These are phyloP conservation scores for Melampsora occidentalis DNA, from an alignment of 1,284 basidiomycete genomes.

Conservation along the genomic window DNA sequence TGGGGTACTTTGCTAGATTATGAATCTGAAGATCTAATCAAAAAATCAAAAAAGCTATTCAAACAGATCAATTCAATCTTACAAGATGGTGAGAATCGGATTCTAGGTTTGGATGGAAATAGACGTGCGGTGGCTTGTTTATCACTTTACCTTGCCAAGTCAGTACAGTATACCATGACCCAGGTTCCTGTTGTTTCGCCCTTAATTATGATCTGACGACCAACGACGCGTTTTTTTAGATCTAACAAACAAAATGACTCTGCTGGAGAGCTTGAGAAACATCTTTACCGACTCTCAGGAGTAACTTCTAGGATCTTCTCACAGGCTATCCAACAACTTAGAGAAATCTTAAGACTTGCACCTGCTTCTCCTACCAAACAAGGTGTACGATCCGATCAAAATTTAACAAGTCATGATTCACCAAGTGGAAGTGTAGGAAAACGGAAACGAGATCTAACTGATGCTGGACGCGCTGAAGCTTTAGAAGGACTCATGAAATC, in stretches of 20 bases:
- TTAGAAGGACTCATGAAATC: not conserved
- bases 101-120: not conserved
- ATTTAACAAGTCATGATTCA: not conserved
- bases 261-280: not conserved
- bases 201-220: not conserved
- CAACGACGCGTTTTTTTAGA: not conserved
- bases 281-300: not conserved
- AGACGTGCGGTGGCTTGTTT: conserved; percentile 1
- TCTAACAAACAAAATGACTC: not conserved
- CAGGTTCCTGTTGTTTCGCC: not conserved
- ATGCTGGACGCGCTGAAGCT: not conserved
- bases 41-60: not conserved
- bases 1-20: not conserved
- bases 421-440: not conserved
- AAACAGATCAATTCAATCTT: not conserved
- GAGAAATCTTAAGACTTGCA: not conserved
- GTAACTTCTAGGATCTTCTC: conserved; percentile 1
- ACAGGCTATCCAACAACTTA: not conserved
- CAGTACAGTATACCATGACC: not conserved
- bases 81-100: not conserved
- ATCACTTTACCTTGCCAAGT: not conserved
- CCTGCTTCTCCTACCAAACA: too few relatives aligned
- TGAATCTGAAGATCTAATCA: not conserved
- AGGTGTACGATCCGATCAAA: not conserved
- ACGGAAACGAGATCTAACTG: not conserved